Base-by-base conservation (phyloP, 257 asterid species). In the Scutellaria barbata region DNA sequence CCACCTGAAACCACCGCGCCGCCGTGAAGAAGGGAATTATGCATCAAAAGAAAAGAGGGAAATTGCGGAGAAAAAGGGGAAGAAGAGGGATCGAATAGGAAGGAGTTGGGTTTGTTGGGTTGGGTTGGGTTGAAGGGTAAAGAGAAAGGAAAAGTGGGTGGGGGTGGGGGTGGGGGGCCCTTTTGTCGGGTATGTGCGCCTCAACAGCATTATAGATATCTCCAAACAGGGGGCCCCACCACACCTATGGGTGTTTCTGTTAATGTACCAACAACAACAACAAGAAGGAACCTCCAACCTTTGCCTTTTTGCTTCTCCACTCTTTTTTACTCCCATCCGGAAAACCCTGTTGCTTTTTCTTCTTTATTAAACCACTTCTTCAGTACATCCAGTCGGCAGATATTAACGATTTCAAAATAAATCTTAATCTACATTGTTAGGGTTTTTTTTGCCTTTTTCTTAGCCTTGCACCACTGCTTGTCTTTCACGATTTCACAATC, bases 171-270 rank as follows among this genome's bases (percentile, higher is more conserved):
- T 57, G 65, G 78, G 72, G n/a, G 83, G 51, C 22, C 35, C 35
- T 0, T 2, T 2, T 30, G 35, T 30, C 35, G 35, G 35, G 35
- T 3, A 0, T 30, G 2, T 30, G 35, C 84, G 86, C 83, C 69
- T 74, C 95, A 79, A 79, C 68, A 62, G 73, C 86, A 81, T 82
- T 75, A 81, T 83, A 75, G 85, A 74, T 76, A 73, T 81, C 83
- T 81, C 83, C 89, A 55, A 68, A 72, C 74, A 63, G 85, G 57
- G 72, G 79, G 86, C 54, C 76, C 91, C 88, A 25, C 66, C 1
- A 51, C 13, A 39, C 2, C 25, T 1, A 22, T 17, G 50, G 62
- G 58, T 11, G 61, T 80, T 66, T 72, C 81, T 76, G 65, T 57
- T 35, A 56, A 30, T 58, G 85, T 63, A 80, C 72, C 79, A 73